phyloP scores from a whole-genome alignment of 2,329 filamentous ascomycete genomes.

The Coniochaeta pulveracea region DNA sequence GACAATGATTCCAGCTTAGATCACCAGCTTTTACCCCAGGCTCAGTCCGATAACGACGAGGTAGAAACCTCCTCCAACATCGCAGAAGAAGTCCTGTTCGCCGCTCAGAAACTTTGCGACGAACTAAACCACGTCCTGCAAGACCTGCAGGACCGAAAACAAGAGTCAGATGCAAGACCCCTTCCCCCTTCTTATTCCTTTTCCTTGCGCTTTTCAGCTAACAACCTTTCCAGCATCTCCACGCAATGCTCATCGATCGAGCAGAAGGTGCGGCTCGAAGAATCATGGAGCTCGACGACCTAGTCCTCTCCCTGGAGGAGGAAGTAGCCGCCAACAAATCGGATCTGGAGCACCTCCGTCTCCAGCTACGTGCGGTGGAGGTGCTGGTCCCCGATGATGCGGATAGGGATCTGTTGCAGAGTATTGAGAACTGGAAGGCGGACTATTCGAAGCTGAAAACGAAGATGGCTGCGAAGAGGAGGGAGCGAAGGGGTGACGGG shows the following conservation, averaged over 20 bases:
- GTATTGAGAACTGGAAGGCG: constrained; percentile 49
- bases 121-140: constrained; percentile 37
- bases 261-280: constrained; percentile 45
- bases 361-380: constrained; percentile 52
- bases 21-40: too few relatives aligned
- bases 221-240: constrained; percentile 40
- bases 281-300: constrained; percentile 48
- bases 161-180: constrained; percentile 44
- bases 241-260: constrained; percentile 45
- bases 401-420: constrained; percentile 44
- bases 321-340: constrained; percentile 45
- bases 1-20: neutral
- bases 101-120: constrained; percentile 32
- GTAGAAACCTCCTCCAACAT: constrained; percentile 10
- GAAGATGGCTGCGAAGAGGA: constrained; percentile 11
- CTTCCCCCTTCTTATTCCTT: constrained; percentile 1
- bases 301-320: constrained; percentile 46
- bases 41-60: neutral
- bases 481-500: constrained; percentile 6
- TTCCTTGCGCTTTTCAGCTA: neutral
- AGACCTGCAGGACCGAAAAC: constrained; percentile 41
- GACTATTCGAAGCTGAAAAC: constrained; percentile 34
- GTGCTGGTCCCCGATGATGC: constrained; percentile 39
- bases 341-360: constrained; percentile 48
- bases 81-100: constrained; percentile 14